phyloP scores from a whole-genome alignment of 1,139 yeast species.

The Yamadazyma blattariae region DNA sequence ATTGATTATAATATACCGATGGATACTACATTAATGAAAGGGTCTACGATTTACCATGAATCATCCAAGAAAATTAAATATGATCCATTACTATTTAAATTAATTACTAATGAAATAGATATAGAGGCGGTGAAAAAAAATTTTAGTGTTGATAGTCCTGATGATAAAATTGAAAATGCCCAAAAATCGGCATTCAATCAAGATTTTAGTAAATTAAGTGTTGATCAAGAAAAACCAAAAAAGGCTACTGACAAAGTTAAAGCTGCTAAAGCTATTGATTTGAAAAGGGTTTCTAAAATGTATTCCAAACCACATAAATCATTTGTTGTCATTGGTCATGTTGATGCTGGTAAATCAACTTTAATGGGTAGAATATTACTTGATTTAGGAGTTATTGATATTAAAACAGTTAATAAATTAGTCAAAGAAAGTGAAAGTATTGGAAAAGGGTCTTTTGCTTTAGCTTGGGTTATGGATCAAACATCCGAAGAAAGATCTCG shows the following conservation, averaged over 20 bases:
- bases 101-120: slow-evolving; percentile 42
- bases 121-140: slow-evolving; percentile 49
- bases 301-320: slow-evolving; percentile 62
- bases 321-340: slow-evolving; percentile 92
- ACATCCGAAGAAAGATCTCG: slow-evolving; percentile 83
- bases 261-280: slow-evolving; percentile 7
- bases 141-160: slow-evolving; percentile 78
- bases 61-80: not conserved
- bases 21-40: slow-evolving; percentile 1
- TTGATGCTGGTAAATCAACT: slow-evolving; percentile 97
- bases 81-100: slow-evolving; percentile 19
- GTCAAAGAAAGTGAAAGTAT: slow-evolving; percentile 76
- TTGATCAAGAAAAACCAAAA: slow-evolving; percentile 12
- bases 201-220: slow-evolving; percentile 29
- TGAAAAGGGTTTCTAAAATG: slow-evolving; percentile 27
- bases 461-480: slow-evolving; percentile 98
- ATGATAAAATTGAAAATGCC: slow-evolving; percentile 64
- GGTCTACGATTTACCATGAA: not conserved
- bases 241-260: slow-evolving; percentile 2
- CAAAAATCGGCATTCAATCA: slow-evolving; percentile 54
- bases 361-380: slow-evolving; percentile 84
- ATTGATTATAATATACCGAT: slow-evolving; percentile 1
- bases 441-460: slow-evolving; percentile 91
- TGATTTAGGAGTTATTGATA: slow-evolving; percentile 80
- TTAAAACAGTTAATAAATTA: slow-evolving; percentile 70